phyloP scores from a whole-genome alignment of 495 filamentous ascomycete genomes.

The Penicillium macrosclerotiorum region DNA sequence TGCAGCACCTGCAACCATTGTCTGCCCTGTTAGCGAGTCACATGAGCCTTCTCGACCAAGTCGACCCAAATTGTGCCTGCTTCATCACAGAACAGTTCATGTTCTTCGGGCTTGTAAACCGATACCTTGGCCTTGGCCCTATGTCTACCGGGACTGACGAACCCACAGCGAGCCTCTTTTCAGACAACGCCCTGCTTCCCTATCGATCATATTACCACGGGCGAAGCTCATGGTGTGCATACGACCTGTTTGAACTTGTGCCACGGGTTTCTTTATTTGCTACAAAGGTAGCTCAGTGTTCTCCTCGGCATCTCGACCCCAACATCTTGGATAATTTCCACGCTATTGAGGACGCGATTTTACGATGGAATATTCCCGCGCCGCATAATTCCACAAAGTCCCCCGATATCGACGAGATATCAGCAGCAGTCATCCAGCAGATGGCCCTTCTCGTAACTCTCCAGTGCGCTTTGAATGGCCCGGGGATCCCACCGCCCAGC shows the following conservation, averaged over 20 bases:
- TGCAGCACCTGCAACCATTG: neutral
- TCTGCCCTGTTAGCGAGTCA: neutral
- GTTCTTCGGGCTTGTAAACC: neutral
- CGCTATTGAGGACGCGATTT: neutral
- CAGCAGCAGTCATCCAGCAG: neutral
- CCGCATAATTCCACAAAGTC: neutral
- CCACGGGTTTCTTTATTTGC: neutral
- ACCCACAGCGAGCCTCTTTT: neutral
- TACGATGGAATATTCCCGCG: neutral
- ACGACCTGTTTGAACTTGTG: neutral
- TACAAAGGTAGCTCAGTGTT: neutral
- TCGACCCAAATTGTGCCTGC: neutral
- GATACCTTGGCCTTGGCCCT: neutral
- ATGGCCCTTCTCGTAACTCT: neutral
- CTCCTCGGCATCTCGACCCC: neutral
- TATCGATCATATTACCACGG: constrained; percentile 1
- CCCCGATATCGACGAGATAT: neutral
- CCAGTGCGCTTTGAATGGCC: neutral
- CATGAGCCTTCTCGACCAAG: neutral
- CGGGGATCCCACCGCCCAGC: neutral
- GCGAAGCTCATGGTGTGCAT: neutral
- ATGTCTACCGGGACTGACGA: too few relatives aligned
- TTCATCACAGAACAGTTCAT: constrained; percentile 1
- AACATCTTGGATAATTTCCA: neutral
- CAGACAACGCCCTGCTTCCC: too few relatives aligned